A percentile compares a stretch with the other conserved stretches of the same genome.
phyloP scores from a whole-genome alignment of 2,329 filamentous ascomycete genomes.

The Coniella lustricola region DNA sequence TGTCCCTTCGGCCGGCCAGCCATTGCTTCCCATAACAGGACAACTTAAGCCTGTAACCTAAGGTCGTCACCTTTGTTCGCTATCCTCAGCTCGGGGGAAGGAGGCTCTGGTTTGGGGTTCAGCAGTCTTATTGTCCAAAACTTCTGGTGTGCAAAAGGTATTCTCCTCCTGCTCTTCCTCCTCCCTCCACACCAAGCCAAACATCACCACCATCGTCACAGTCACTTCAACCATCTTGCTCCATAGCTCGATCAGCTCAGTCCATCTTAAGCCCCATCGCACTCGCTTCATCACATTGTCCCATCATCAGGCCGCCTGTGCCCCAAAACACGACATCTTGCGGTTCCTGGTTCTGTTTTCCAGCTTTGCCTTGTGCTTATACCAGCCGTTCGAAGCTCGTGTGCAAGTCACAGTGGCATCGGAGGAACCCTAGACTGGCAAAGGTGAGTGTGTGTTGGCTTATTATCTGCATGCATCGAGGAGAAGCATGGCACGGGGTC shows the following conservation, averaged over 20 bases:
- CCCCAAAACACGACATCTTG: constrained; percentile 10
- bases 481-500: too few relatives aligned
- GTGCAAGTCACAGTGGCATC: constrained; percentile 6
- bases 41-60: not conserved
- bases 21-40: not conserved
- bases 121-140: constrained; percentile 1
- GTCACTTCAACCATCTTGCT: constrained; percentile 48
- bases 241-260: constrained; percentile 46
- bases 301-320: constrained; percentile 18
- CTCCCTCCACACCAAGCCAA: constrained; percentile 13
- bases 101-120: not conserved
- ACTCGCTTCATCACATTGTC: constrained; percentile 47
- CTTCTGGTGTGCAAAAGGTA: constrained; percentile 5
- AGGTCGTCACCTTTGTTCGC: not conserved
- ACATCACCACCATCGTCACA: constrained; percentile 33
- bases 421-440: constrained; percentile 2
- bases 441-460: constrained; percentile 7
- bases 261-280: constrained; percentile 44
- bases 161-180: not conserved
- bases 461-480: too few relatives aligned
- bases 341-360: constrained; percentile 11
- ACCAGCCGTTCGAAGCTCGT: constrained; percentile 5
- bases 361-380: not conserved
- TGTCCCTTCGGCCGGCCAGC: constrained; percentile 17
- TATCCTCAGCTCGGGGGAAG: not conserved